Percentiles rank a stretch among this genome's conserved stretches.
Evolutionary conservation across 2,329 filamentous ascomycete species (phyloP).

Genomic region (Arthroderma uncinatum): DNA sequence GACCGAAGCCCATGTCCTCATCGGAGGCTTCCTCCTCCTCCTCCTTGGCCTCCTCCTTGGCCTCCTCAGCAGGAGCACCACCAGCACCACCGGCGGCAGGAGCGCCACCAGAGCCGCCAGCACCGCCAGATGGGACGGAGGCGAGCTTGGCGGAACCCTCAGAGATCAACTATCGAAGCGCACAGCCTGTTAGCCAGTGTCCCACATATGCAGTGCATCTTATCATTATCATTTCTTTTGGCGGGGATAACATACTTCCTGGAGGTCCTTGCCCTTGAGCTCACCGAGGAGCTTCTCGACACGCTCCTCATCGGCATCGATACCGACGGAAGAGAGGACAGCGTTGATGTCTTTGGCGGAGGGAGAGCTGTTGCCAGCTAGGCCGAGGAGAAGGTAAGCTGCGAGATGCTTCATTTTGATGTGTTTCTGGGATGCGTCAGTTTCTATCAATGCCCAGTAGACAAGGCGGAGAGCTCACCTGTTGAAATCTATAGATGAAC

Average conservation of each 20-base stretch:
- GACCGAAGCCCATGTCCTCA: slow-evolving; percentile 65
- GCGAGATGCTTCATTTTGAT: slow-evolving; percentile 99
- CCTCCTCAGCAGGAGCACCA: slow-evolving; percentile 50
- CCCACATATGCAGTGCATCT: slow-evolving; percentile 10
- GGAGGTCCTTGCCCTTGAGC: slow-evolving; percentile 57
- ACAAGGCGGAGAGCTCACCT: background rate
- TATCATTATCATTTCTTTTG: slow-evolving; percentile 5
- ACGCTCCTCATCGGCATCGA: slow-evolving; percentile 83
- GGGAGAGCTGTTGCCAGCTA: slow-evolving; percentile 84
- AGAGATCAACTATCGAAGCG: slow-evolving; percentile 61
- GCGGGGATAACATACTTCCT: slow-evolving; percentile 55
- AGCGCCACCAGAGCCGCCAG: slow-evolving; percentile 53
- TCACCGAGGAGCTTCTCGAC: slow-evolving; percentile 78
- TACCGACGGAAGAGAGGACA: slow-evolving; percentile 86
- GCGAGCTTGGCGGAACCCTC: slow-evolving; percentile 89
- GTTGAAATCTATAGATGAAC: slow-evolving; percentile 30
- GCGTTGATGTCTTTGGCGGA: slow-evolving; percentile 74
- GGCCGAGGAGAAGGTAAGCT: slow-evolving; percentile 92
- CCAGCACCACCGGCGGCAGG: slow-evolving; percentile 54
- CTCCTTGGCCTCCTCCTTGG: slow-evolving; percentile 61
- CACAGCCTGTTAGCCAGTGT: slow-evolving; percentile 17
- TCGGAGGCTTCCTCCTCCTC: slow-evolving; percentile 69
- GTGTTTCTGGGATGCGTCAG: background rate
- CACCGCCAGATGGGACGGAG: slow-evolving; percentile 88
- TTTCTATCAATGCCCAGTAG: background rate